phyloP scores from a whole-genome alignment of 345 rosid species.

The Bruguiera sexangula region DNA sequence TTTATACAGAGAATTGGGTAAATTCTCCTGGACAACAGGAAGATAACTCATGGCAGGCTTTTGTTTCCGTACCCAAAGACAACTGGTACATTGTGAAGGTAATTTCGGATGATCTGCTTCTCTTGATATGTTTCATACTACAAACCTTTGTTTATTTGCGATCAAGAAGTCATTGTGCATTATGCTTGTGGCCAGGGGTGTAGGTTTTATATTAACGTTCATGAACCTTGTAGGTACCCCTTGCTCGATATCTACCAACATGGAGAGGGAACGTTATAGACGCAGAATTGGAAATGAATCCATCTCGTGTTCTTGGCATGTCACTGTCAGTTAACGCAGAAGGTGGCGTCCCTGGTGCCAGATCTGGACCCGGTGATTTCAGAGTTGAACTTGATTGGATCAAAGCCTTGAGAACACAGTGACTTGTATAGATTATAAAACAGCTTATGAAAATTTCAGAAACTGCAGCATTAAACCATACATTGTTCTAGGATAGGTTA shows the following conservation, averaged over 20 bases:
- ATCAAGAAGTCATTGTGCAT: too few species aligned
- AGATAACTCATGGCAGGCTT: constrained; percentile 98
- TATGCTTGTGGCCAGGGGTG: neutral
- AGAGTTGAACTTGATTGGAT: constrained; percentile 80
- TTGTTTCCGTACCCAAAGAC: constrained; percentile 71
- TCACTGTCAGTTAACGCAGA: constrained; percentile 83
- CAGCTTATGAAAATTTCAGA: neutral
- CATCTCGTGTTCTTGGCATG: constrained; percentile 66
- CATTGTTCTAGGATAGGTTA: neutral
- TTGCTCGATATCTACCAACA: constrained; percentile 7
- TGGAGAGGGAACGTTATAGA: constrained; percentile 5
- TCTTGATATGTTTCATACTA: too few species aligned
- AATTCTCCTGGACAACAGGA: constrained; percentile 86
- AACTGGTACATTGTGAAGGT: constrained; percentile 80
- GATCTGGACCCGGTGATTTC: constrained; percentile 75
- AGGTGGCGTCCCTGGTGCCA: constrained; percentile 68
- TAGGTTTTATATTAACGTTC: neutral
- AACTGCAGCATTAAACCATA: neutral
- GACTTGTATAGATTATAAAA: neutral
- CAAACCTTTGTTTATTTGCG: too few species aligned
- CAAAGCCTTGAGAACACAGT: constrained; percentile 50
- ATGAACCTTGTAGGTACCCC: neutral
- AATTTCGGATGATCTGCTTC: neutral
- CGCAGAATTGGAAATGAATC: constrained; percentile 1
- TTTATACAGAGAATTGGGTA: constrained; percentile 94